Evolutionary conservation across 768 basidiomycete genomes (phyloP).

Genomic region (Boletus bicolor): DNA sequence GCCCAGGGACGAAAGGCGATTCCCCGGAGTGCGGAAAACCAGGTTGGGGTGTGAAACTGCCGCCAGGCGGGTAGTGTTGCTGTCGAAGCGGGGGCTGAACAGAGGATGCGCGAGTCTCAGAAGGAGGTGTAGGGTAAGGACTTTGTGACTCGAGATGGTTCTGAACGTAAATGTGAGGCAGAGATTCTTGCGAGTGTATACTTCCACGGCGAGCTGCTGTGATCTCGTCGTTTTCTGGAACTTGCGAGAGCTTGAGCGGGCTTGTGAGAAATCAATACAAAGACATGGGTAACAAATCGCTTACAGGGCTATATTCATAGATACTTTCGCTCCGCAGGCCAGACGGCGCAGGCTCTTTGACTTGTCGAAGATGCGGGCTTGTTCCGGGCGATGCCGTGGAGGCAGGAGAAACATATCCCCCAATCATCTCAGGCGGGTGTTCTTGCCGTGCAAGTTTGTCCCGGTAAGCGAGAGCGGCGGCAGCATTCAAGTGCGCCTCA

Average conservation of each 20-base stretch:
- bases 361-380: constrained; percentile 30
- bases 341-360: constrained; percentile 23
- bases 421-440: constrained; percentile 17
- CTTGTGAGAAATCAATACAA: background rate
- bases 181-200: constrained; percentile 18
- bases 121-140: constrained; percentile 17
- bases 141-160: constrained; percentile 13
- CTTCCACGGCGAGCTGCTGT: constrained; percentile 25
- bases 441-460: constrained; percentile 29
- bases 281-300: background rate
- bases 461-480: constrained; percentile 20
- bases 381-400: constrained; percentile 43
- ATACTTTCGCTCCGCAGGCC: constrained; percentile 24
- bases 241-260: constrained; percentile 17
- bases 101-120: constrained; percentile 14
- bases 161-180: constrained; percentile 26
- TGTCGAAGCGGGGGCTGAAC: constrained; percentile 17
- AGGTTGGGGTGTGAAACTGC: constrained; percentile 12
- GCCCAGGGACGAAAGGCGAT: constrained; percentile 14
- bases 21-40: constrained; percentile 16
- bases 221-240: constrained; percentile 24
- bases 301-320: constrained; percentile 27
- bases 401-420: constrained; percentile 41
- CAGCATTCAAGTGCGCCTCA: constrained; percentile 25
- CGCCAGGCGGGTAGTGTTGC: constrained; percentile 15